Conservation (phyloP, 306 rosid species). For the Begonia fuchsioides region DNA sequence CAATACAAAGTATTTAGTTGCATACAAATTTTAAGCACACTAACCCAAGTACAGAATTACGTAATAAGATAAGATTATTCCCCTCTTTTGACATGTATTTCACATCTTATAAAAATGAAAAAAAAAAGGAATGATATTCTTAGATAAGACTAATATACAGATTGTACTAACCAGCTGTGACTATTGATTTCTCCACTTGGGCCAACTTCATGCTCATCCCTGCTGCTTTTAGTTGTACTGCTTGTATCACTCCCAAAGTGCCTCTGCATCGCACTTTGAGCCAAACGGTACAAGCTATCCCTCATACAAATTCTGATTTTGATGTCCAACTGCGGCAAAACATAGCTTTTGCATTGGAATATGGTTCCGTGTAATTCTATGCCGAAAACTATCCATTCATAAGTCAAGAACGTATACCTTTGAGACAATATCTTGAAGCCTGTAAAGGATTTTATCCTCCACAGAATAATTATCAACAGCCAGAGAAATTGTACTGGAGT, state of each 20-base stretch:
- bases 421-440: slow-evolving; percentile 57
- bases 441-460: slow-evolving; percentile 47
- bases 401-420: slow-evolving; percentile 53
- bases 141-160: slow-evolving; percentile 1
- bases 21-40: too few species aligned
- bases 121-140: not conserved
- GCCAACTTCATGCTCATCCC: slow-evolving; percentile 34
- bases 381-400: slow-evolving; percentile 18
- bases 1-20: too few species aligned
- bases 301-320: slow-evolving; percentile 56
- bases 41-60: too few species aligned
- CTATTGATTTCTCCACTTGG: slow-evolving; percentile 36
- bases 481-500: slow-evolving; percentile 45
- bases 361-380: slow-evolving; percentile 19
- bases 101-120: too few species aligned
- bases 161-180: slow-evolving; percentile 35
- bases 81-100: too few species aligned
- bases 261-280: slow-evolving; percentile 70
- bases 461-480: slow-evolving; percentile 33
- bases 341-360: slow-evolving; percentile 32
- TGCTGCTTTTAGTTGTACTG: slow-evolving; percentile 42
- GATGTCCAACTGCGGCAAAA: slow-evolving; percentile 69
- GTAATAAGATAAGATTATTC: too few species aligned
- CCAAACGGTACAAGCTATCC: slow-evolving; percentile 86
- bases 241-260: slow-evolving; percentile 42